A percentile compares a stretch with the other conserved stretches of the same genome.
Conservation (phyloP, 2,329 filamentous ascomycete species). For the Curvularia lunata region DNA sequence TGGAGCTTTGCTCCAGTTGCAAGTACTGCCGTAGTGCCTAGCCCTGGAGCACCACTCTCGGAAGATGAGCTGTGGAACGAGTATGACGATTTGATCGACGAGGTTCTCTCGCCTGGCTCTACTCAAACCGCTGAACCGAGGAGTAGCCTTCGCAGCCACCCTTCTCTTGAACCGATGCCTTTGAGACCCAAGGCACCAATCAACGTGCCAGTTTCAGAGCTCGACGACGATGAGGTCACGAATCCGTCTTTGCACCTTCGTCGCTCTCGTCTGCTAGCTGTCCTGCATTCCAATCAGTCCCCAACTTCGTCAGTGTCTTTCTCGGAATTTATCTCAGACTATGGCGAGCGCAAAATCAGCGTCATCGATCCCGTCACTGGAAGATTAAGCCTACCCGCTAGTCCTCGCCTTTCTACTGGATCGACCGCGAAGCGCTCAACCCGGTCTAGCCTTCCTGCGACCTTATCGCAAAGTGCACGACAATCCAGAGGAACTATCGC, state of each 20-base stretch:
- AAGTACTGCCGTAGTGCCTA: constrained; percentile 68
- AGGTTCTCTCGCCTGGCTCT: constrained; percentile 61
- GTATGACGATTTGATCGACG: constrained; percentile 86
- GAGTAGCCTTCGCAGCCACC: constrained; percentile 25
- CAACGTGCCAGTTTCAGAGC: constrained; percentile 39
- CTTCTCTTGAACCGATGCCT: constrained; percentile 40
- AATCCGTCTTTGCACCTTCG: constrained; percentile 53
- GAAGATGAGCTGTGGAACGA: constrained; percentile 96
- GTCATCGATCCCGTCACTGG: constrained; percentile 49
- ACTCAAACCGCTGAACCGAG: constrained; percentile 17
- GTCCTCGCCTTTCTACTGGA: constrained; percentile 39
- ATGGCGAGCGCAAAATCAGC: constrained; percentile 52
- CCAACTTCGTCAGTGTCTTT: constrained; percentile 61
- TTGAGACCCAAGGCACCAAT: constrained; percentile 33
- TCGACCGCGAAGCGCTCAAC: constrained; percentile 39
- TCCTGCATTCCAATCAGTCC: constrained; percentile 56
- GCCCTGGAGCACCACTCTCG: constrained; percentile 65
- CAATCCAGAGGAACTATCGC: constrained; percentile 42
- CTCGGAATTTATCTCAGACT: constrained; percentile 60
- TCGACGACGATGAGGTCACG: constrained; percentile 31
- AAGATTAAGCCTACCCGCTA: constrained; percentile 46
- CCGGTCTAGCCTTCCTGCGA: constrained; percentile 45
- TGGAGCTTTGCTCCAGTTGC: constrained; percentile 63
- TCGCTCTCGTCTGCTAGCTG: constrained; percentile 59
- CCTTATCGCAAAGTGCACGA: constrained; percentile 37